Conservation (phyloP, 257 asterid species). For the Solanum clarkiae region DNA sequence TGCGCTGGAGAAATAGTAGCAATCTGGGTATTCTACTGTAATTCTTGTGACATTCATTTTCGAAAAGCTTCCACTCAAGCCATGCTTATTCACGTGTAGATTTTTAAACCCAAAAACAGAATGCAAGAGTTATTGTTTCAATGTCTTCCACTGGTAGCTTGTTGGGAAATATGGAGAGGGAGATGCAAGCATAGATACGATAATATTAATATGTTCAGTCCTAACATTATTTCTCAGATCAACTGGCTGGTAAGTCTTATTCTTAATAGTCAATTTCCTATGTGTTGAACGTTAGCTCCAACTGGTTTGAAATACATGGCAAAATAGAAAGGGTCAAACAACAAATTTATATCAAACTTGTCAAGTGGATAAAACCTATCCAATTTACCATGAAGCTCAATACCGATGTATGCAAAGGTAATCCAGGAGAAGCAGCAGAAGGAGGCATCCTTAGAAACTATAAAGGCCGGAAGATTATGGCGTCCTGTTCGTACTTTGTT, state of each 20-base stretch:
- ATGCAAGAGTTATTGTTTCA: background rate
- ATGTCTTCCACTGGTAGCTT: background rate
- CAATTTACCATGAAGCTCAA: background rate
- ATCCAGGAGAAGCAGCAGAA: background rate
- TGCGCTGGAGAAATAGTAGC: background rate
- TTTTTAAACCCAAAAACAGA: too few species aligned
- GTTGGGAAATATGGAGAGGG: background rate
- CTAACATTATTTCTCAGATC: background rate
- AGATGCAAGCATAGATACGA: background rate
- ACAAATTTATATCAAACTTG: background rate
- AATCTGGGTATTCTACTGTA: background rate
- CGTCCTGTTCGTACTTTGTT: too few species aligned
- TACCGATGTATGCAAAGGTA: background rate
- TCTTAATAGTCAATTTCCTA: background rate
- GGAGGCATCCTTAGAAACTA: background rate
- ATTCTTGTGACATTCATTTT: background rate
- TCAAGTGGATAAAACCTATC: background rate
- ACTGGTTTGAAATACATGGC: background rate
- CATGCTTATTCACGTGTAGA: background rate
- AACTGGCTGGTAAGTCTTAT: background rate
- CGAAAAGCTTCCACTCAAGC: background rate
- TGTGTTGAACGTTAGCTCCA: too few species aligned
- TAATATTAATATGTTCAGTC: background rate
- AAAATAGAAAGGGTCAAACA: background rate
- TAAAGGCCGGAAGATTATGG: background rate